These are phyloP conservation scores for Globisporangium spiculum DNA, from an alignment of 352 stramenopile genomes.

Conservation along the genomic window DNA sequence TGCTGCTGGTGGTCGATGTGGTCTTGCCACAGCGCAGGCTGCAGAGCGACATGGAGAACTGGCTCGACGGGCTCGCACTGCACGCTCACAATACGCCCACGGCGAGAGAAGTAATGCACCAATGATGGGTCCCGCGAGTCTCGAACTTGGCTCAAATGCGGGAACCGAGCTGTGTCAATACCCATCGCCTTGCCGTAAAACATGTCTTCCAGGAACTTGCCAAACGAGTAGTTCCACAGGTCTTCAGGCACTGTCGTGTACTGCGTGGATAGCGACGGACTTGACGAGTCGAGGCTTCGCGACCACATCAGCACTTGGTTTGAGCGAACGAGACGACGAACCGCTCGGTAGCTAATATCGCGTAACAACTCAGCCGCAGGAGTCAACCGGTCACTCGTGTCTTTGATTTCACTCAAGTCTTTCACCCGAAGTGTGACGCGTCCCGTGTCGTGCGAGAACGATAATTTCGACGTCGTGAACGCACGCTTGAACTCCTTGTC, in stretches of 20 bases:
- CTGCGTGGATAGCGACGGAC: conserved; percentile 38
- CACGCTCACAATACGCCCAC: conserved; percentile 71
- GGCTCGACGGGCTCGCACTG: conserved; percentile 77
- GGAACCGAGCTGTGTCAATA: conserved; percentile 67
- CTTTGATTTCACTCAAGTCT: conserved; percentile 67
- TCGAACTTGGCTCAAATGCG: conserved; percentile 49
- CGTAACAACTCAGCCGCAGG: conserved; percentile 51
- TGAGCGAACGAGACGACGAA: conserved; percentile 59
- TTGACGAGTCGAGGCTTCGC: conserved; percentile 30
- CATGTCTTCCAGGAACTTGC: conserved; percentile 84
- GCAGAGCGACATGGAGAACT: conserved; percentile 79
- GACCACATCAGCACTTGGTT: conserved; percentile 71
- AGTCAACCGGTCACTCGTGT: conserved; percentile 48
- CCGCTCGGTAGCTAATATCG: conserved; percentile 57
- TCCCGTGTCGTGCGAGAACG: conserved; percentile 79
- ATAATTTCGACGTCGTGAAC: conserved; percentile 77
- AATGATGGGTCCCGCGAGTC: conserved; percentile 66
- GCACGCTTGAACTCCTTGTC: conserved; percentile 75
- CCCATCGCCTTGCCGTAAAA: conserved; percentile 80
- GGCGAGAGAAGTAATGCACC: conserved; percentile 75
- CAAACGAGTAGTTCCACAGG: conserved; percentile 85
- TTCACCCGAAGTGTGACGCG: conserved; percentile 73
- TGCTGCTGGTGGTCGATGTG: conserved; percentile 70
- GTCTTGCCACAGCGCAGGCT: conserved; percentile 79
- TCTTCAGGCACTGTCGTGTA: conserved; percentile 64